Evolutionary conservation across 1,139 yeast genomes (phyloP).

Genomic region (Suhomyces wounanorum): DNA sequence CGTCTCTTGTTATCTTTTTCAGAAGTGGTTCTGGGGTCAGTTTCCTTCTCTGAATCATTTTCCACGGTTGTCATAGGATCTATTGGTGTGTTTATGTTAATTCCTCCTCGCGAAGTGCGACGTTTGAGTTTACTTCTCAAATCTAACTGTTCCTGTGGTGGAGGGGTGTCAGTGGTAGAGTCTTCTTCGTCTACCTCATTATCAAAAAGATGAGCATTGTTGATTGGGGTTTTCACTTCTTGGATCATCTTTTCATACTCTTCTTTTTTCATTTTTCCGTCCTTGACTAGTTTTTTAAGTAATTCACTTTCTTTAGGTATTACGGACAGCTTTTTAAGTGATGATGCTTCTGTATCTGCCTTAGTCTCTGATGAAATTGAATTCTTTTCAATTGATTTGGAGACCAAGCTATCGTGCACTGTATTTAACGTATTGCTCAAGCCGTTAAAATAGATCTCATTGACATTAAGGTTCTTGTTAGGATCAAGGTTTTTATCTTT

Average conservation of each 20-base stretch:
- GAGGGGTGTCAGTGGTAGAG: conserved; percentile 14
- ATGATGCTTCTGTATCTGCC: background rate
- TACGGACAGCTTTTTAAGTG: background rate
- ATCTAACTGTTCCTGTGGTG: conserved; percentile 7
- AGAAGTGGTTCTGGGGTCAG: background rate
- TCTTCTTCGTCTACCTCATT: conserved; percentile 31
- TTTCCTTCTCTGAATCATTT: conserved; percentile 2
- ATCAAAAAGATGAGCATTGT: conserved; percentile 31
- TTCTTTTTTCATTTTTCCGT: conserved; percentile 27
- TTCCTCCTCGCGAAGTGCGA: conserved; percentile 32
- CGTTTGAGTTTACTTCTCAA: conserved; percentile 22
- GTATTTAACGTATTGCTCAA: conserved; percentile 25
- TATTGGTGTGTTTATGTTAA: conserved; percentile 15
- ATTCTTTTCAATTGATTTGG: conserved; percentile 3
- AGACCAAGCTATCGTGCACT: conserved; percentile 17
- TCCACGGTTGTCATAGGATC: conserved; percentile 7
- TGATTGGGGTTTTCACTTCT: conserved; percentile 28
- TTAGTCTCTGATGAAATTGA: conserved; percentile 5
- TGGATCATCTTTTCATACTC: conserved; percentile 30
- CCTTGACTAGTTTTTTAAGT: conserved; percentile 33
- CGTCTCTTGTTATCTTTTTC: conserved; percentile 12
- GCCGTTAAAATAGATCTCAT: conserved; percentile 43
- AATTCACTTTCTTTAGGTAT: conserved; percentile 16
- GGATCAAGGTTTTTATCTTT: conserved; percentile 44
- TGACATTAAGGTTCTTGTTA: conserved; percentile 39